These are phyloP conservation scores for Colletotrichum simmondsii DNA, from an alignment of 2,329 filamentous ascomycete genomes.

Conservation along the genomic window DNA sequence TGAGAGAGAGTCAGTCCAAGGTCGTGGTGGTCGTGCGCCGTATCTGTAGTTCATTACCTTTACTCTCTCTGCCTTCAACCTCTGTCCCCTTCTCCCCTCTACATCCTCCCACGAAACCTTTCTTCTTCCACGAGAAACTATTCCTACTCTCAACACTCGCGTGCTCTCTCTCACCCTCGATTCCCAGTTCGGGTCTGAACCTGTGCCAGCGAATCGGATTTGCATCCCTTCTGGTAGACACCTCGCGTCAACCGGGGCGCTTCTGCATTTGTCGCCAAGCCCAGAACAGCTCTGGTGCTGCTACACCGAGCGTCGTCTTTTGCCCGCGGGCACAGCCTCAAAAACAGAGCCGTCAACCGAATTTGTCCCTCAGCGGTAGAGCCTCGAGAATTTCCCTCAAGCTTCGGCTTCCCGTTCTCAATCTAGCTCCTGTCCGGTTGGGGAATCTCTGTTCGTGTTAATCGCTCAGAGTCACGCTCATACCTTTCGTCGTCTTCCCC, in stretches of 20 bases:
- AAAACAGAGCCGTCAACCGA: constrained; percentile 7
- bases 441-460: not conserved
- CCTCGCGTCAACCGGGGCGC: not conserved
- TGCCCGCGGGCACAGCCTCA: constrained; percentile 17
- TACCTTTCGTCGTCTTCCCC: not conserved
- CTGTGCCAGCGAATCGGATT: not conserved
- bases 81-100: not conserved
- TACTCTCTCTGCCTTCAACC: not conserved
- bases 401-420: constrained; percentile 7
- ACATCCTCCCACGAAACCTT: not conserved
- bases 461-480: constrained; percentile 1
- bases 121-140: not conserved
- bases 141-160: not conserved
- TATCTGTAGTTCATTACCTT: constrained; percentile 16
- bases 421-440: not conserved
- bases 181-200: not conserved
- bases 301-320: not conserved
- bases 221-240: not conserved
- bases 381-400: not conserved
- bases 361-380: constrained; percentile 3
- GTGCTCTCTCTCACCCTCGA: constrained; percentile 2
- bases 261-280: constrained; percentile 14
- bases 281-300: not conserved
- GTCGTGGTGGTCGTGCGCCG: not conserved
- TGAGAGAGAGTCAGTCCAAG: constrained; percentile 25